Evolutionary conservation across 768 basidiomycete genomes (phyloP).

Genomic region (Termitomyces sp.): DNA sequence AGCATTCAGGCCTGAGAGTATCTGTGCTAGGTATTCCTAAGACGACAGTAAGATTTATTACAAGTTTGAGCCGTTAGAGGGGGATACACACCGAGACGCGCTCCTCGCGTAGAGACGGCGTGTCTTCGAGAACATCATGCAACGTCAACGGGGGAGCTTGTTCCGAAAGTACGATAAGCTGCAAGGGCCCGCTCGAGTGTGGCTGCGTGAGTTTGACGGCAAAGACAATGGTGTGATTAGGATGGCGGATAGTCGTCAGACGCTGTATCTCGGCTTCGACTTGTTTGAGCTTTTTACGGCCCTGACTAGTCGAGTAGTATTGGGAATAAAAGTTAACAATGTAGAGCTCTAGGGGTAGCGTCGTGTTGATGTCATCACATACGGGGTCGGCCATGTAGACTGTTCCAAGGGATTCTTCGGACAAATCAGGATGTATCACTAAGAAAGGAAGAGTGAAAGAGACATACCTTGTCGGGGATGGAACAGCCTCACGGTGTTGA

Average conservation of each 20-base stretch:
- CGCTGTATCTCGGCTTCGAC: slow-evolving; percentile 63
- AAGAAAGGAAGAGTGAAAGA: background rate
- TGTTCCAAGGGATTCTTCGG: slow-evolving; percentile 56
- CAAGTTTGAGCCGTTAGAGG: background rate
- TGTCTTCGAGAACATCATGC: slow-evolving; percentile 72
- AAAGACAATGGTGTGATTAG: slow-evolving; percentile 61
- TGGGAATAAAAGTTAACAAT: slow-evolving; percentile 59
- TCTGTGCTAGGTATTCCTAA: slow-evolving; percentile 76
- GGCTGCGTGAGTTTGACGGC: slow-evolving; percentile 61
- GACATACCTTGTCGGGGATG: slow-evolving; percentile 62
- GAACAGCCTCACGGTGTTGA: slow-evolving; percentile 64
- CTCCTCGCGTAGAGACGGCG: slow-evolving; percentile 67
- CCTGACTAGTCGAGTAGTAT: slow-evolving; percentile 68
- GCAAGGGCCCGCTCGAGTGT: slow-evolving; percentile 42
- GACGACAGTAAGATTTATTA: background rate
- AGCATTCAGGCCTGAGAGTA: slow-evolving; percentile 63
- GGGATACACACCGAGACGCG: slow-evolving; percentile 51
- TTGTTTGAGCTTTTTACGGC: slow-evolving; percentile 64
- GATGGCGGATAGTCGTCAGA: slow-evolving; percentile 53
- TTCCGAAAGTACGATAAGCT: slow-evolving; percentile 67
- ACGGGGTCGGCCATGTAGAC: slow-evolving; percentile 73
- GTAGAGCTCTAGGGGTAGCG: slow-evolving; percentile 63
- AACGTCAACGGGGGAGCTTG: slow-evolving; percentile 62
- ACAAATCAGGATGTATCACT: background rate
- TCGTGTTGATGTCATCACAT: slow-evolving; percentile 53